Percentiles rank a stretch among this genome's conserved stretches.
phyloP scores from a whole-genome alignment of 2,329 filamentous ascomycete species.

The Diaporthe nobilis region DNA sequence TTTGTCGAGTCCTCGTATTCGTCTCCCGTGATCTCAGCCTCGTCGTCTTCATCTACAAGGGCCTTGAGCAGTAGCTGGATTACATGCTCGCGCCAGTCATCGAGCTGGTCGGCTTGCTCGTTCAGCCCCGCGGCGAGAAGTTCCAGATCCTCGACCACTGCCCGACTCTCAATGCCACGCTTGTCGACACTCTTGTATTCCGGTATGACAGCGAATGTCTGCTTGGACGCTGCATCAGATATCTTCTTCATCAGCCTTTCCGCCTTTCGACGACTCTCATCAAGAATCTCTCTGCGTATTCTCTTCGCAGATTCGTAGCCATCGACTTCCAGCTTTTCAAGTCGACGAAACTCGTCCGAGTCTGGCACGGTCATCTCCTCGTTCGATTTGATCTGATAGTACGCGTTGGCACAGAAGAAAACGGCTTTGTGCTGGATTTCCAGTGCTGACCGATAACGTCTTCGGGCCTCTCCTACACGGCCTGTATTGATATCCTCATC shows the following conservation, averaged over 20 bases:
- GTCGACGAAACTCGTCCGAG: constrained; percentile 74
- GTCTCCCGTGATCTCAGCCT: constrained; percentile 84
- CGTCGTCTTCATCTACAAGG: constrained; percentile 81
- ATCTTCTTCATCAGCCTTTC: constrained; percentile 75
- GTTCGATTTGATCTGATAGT: constrained; percentile 86
- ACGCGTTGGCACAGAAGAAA: constrained; percentile 88
- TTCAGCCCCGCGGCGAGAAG: constrained; percentile 77
- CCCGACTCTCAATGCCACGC: constrained; percentile 80
- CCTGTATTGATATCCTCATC: constrained; percentile 48
- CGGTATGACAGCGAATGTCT: constrained; percentile 74
- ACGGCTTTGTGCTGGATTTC: constrained; percentile 85
- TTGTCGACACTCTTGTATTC: constrained; percentile 67
- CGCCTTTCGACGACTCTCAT: constrained; percentile 69
- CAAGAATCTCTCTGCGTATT: constrained; percentile 84
- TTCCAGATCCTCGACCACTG: constrained; percentile 76
- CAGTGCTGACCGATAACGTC: constrained; percentile 78
- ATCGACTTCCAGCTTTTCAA: constrained; percentile 79
- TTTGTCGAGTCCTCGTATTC: constrained; percentile 92
- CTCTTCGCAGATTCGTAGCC: constrained; percentile 84
- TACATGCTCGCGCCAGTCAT: constrained; percentile 81
- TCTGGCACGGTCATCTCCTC: constrained; percentile 73
- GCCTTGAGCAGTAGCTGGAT: constrained; percentile 79
- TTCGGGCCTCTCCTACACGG: constrained; percentile 71
- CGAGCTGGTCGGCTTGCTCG: constrained; percentile 77
- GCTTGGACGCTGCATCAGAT: constrained; percentile 63